These are phyloP conservation scores for Colletotrichum kahawae DNA, from an alignment of 2,329 filamentous ascomycete species.

Conservation along the genomic window DNA sequence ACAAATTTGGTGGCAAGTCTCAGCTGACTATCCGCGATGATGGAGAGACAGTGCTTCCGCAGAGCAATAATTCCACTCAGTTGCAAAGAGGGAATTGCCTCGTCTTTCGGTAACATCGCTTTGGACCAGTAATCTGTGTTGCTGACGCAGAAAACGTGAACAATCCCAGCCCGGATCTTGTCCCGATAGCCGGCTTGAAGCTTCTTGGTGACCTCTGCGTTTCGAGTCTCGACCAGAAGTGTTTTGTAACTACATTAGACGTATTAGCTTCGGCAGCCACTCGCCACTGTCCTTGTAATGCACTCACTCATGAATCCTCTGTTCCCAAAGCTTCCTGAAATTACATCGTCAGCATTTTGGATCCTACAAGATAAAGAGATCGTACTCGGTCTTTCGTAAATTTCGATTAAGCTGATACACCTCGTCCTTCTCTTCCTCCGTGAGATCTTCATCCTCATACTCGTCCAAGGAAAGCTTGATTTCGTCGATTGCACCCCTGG, in stretches of 20 bases:
- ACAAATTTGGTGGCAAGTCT: constrained; percentile 41
- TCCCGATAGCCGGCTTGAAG: background rate
- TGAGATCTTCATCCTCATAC: constrained; percentile 16
- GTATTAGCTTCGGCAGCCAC: too few relatives aligned
- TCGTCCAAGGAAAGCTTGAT: constrained; percentile 23
- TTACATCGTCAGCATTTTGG: fast-evolving
- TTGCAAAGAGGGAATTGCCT: constrained; percentile 35
- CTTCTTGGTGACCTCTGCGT: constrained; percentile 23
- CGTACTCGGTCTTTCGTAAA: background rate
- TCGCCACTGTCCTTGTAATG: too few relatives aligned
- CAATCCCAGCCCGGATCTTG: constrained; percentile 23
- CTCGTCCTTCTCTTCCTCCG: constrained; percentile 4
- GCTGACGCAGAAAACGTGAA: constrained; percentile 49
- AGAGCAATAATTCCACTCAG: constrained; percentile 48
- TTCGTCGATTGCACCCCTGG: constrained; percentile 1
- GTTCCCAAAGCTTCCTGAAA: background rate
- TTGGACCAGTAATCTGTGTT: constrained; percentile 47
- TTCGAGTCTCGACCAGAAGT: constrained; percentile 43
- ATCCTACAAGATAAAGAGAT: fast-evolving
- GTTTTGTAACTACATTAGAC: background rate
- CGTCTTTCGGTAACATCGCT: constrained; percentile 28
- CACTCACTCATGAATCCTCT: constrained; percentile 28
- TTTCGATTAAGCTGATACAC: background rate
- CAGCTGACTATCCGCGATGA: constrained; percentile 48
- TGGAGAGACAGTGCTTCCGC: constrained; percentile 47